Evolutionary conservation across 257 asterid species (phyloP), one percentile per base, ranked within the genome.

Genomic region (Knoxia roxburghii): DNA sequence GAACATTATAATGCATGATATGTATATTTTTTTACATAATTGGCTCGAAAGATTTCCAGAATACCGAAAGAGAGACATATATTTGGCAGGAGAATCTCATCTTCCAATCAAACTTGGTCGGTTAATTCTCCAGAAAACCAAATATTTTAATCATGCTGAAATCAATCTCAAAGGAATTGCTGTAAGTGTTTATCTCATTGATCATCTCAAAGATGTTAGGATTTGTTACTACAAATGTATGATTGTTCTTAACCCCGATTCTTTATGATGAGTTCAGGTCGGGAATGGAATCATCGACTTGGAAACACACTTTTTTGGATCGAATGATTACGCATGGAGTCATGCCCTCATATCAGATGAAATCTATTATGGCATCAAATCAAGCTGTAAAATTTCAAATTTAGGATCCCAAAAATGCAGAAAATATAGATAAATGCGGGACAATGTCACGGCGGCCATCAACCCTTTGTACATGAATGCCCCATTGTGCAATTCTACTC

Each of bases 31-130:
- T 53, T 26, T 68, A 15, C 3, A 79, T 0, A 85, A 81, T 72
- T 85, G 95, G 95, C 58, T 87, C 0, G 85, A 85, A 48, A 81
- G 95, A 58, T 87, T 83, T 62, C 86, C 89, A 0, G 87, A 84
- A 56, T 84, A 81, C 72, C 81, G 83, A 75, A 75, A 67, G n/a
- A 32, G 83, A 8, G 87, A 81, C 14, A 69, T 87, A 61, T 84
- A 51, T 74, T 65, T 86, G 23, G 70, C 79, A 0, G 86, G 89
- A 61, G 94, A 86, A 68, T 84, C 59, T 85, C 88, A 0, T 65
- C 80, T 76, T 40, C 82, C 78, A 2, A 85, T 89, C 21, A 87
- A 84, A 56, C 85, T 86, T 2, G 84, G 86, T 13, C 76, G 75
- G 21, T 56, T 86, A 17, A 78, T 84, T 73, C 81, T 76, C 26